Conservation (phyloP, 805 yeast species). For the Candida vaughaniae region DNA sequence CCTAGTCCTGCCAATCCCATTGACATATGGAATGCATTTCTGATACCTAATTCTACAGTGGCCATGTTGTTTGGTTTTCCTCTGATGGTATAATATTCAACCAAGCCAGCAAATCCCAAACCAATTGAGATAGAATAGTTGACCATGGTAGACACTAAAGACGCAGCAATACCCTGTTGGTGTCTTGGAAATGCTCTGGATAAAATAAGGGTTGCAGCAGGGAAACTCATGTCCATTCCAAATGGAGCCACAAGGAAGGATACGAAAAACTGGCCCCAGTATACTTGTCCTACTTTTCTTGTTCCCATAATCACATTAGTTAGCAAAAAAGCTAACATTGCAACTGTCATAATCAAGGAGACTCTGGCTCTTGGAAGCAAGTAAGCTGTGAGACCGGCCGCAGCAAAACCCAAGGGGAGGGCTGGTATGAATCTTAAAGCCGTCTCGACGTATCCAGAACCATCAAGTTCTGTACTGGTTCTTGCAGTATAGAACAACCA, state of each 20-base stretch:
- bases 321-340: conserved; percentile 53
- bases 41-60: conserved; percentile 21
- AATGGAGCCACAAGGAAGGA: conserved; percentile 54
- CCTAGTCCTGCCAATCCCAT: conserved; percentile 36
- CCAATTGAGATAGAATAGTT: conserved; percentile 58
- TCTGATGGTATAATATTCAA: conserved; percentile 25
- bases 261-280: conserved; percentile 59
- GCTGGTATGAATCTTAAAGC: conserved; percentile 22
- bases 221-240: conserved; percentile 81
- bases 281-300: conserved; percentile 58
- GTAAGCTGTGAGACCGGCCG: conserved; percentile 51
- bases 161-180: conserved; percentile 78
- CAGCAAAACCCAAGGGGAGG: conserved; percentile 51
- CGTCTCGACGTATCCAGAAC: neutral
- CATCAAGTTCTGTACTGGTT: conserved; percentile 29
- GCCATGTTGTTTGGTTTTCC: conserved; percentile 15
- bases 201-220: conserved; percentile 65
- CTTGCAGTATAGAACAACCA: conserved; percentile 62
- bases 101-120: conserved; percentile 35
- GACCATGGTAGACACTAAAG: conserved; percentile 65
- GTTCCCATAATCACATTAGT: conserved; percentile 53
- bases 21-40: conserved; percentile 29
- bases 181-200: conserved; percentile 56
- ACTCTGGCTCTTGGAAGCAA: conserved; percentile 47
- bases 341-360: conserved; percentile 46